Conservation (phyloP, 176 grass and related monocot species). For the Bonia amplexicaulis region DNA sequence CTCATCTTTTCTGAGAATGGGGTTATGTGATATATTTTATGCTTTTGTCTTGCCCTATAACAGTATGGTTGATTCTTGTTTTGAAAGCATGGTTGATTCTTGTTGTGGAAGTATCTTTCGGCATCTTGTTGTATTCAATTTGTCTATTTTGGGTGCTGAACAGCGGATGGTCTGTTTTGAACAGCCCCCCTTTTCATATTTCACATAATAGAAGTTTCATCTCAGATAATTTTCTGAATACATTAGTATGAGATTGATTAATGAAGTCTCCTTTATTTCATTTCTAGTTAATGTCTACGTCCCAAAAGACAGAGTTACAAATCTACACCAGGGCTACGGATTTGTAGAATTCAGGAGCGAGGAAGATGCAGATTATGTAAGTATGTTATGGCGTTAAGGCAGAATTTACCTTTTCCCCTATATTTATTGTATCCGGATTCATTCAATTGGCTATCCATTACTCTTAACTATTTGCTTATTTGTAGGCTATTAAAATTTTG, state of each 20-base stretch:
- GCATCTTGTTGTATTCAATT: neutral
- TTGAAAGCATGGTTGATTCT: neutral
- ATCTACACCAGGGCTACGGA: conserved; percentile 98
- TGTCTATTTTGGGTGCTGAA: conserved; percentile 1
- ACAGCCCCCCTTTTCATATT: neutral
- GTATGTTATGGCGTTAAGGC: neutral
- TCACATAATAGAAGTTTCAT: neutral
- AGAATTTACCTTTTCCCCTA: neutral
- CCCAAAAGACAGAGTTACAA: conserved; percentile 99
- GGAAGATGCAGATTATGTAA: conserved; percentile 98
- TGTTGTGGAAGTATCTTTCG: neutral
- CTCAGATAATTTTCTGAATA: neutral
- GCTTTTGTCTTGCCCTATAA: neutral
- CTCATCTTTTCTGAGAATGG: neutral
- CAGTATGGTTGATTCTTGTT: neutral
- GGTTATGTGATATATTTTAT: neutral
- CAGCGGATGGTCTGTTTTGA: conserved; percentile 1
- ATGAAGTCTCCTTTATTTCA: neutral
- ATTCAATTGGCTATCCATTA: neutral
- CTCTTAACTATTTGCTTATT: conserved; percentile 5
- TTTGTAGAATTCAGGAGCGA: conserved; percentile 97
- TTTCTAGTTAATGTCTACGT: conserved; percentile 98
- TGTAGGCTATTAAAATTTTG: conserved; percentile 96
- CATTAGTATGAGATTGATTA: neutral
- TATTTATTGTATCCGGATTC: neutral